These are phyloP conservation scores for Oenanthe javanica DNA, from an alignment of 140 eudicot genomes.

Conservation along the genomic window DNA sequence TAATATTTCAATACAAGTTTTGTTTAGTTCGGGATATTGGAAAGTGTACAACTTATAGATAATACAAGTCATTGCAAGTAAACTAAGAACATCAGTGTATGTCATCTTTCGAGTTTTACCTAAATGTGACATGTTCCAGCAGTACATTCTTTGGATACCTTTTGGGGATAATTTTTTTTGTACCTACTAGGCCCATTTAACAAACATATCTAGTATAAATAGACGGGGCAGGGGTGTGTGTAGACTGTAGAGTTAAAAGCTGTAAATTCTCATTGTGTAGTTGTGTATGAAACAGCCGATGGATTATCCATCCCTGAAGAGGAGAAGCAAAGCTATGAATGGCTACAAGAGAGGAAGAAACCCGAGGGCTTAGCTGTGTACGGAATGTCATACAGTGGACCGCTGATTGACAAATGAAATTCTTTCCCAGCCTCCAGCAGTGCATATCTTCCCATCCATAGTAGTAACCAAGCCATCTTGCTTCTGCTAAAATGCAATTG, in stretches of 20 bases:
- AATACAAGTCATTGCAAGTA: background rate
- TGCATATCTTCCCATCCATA: background rate
- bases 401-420: conserved; percentile 36
- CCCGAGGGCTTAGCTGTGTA: conserved; percentile 50
- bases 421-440: background rate
- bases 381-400: conserved; percentile 65
- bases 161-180: background rate
- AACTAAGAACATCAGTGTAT: background rate
- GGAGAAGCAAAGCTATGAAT: conserved; percentile 45
- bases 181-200: background rate
- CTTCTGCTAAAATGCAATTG: background rate
- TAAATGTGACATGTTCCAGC: background rate
- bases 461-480: background rate
- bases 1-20: background rate
- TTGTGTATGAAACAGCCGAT: conserved; percentile 29
- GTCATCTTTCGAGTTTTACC: background rate
- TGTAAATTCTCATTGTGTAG: background rate
- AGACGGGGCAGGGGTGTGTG: background rate
- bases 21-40: too few relatives aligned
- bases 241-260: background rate
- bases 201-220: background rate
- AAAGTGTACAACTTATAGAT: too few relatives aligned
- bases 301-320: conserved; percentile 37
- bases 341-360: conserved; percentile 80
- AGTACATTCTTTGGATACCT: background rate